Evolutionary conservation across 768 basidiomycete genomes (phyloP).

Genomic region (Neoboletus subvelutipes): DNA sequence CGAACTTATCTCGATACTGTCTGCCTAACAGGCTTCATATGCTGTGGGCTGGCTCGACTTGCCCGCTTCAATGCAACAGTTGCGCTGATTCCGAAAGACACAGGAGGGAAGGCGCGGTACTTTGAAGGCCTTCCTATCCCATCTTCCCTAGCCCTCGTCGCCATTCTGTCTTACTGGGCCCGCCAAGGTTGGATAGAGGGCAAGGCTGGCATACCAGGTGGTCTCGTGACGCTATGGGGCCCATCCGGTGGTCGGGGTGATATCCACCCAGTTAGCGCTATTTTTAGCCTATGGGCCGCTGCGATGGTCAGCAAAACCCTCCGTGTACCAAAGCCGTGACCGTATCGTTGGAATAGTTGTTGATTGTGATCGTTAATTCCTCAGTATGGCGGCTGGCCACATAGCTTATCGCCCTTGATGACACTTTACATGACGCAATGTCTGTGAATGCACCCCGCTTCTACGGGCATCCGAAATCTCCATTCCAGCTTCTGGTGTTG

Average conservation of each 20-base stretch:
- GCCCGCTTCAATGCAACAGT: slow-evolving; percentile 99
- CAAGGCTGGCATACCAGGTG: slow-evolving; percentile 70
- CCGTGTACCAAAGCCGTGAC: slow-evolving; percentile 73
- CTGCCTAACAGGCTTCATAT: slow-evolving; percentile 85
- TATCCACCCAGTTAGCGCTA: slow-evolving; percentile 71
- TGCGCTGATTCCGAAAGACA: slow-evolving; percentile 87
- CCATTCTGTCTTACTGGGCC: slow-evolving; percentile 76
- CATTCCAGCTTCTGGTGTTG: neutral
- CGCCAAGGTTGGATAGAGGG: slow-evolving; percentile 84
- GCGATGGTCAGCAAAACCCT: slow-evolving; percentile 99
- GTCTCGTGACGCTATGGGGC: slow-evolving; percentile 75
- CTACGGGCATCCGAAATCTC: neutral
- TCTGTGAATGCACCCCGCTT: too few species aligned
- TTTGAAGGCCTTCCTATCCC: slow-evolving; percentile 99
- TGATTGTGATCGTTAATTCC: neutral
- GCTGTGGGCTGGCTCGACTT: slow-evolving; percentile 93
- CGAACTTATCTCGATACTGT: slow-evolving; percentile 90
- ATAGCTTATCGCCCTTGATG: slow-evolving; percentile 8
- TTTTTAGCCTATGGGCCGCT: slow-evolving; percentile 88
- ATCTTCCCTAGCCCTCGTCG: slow-evolving; percentile 79
- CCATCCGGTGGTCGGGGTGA: slow-evolving; percentile 73
- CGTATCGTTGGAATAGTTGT: neutral
- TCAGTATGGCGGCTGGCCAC: neutral
- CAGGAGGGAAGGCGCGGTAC: slow-evolving; percentile 84
- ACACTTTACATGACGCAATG: slow-evolving; percentile 13